phyloP scores from a whole-genome alignment of 2,329 filamentous ascomycete genomes.

The Neonectria punicea region DNA sequence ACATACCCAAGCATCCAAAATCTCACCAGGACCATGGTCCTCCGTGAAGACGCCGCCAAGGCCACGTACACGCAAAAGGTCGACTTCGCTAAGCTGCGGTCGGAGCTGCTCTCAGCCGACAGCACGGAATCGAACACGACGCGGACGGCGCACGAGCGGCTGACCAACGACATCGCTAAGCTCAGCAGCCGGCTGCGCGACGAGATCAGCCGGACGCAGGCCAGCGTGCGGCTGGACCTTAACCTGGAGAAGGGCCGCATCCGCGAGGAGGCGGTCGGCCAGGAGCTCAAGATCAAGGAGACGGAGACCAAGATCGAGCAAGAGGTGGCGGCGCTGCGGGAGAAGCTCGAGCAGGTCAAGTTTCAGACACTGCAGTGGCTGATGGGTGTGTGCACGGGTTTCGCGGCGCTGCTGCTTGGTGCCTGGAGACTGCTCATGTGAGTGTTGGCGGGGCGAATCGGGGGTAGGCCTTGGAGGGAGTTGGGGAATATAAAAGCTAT shows the following conservation, averaged over 20 bases:
- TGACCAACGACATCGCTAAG: constrained; percentile 95
- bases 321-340: constrained; percentile 88
- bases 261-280: constrained; percentile 92
- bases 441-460: neutral
- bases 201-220: constrained; percentile 94
- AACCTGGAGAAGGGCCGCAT: constrained; percentile 98
- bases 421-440: constrained; percentile 77
- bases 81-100: constrained; percentile 96
- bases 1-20: constrained; percentile 81
- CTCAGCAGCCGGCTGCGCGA: constrained; percentile 89
- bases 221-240: constrained; percentile 88
- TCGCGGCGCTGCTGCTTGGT: constrained; percentile 74
- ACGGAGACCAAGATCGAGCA: constrained; percentile 99
- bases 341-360: constrained; percentile 96
- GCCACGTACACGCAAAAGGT: constrained; percentile 89
- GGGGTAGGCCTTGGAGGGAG: neutral
- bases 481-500: neutral
- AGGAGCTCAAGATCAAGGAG: constrained; percentile 98
- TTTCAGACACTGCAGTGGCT: constrained; percentile 98
- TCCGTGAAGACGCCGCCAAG: constrained; percentile 90
- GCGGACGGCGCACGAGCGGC: constrained; percentile 86
- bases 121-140: constrained; percentile 91
- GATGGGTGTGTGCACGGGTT: constrained; percentile 83
- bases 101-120: constrained; percentile 91
- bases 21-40: constrained; percentile 95